Conservation (phyloP, 768 basidiomycete species). For the Sistotremastrum suecicum region DNA sequence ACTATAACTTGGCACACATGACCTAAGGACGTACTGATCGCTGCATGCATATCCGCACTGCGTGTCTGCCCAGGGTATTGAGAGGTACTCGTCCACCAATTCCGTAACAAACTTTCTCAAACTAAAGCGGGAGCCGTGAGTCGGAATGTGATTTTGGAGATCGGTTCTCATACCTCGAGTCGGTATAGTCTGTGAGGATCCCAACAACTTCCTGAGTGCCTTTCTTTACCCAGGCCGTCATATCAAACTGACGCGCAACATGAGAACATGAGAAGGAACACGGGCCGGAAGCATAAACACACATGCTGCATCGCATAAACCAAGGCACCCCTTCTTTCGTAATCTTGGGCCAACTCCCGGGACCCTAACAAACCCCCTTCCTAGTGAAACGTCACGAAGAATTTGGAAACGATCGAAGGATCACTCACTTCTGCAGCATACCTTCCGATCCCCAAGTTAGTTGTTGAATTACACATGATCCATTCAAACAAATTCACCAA, state of each 20-base stretch:
- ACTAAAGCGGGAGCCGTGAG: constrained; percentile 22
- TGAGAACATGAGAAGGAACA: no score
- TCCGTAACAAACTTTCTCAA: constrained; percentile 71
- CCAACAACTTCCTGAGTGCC: constrained; percentile 66
- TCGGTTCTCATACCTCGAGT: constrained; percentile 28
- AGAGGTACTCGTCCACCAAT: constrained; percentile 64
- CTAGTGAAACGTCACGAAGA: constrained; percentile 15
- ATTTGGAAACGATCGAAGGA: no score
- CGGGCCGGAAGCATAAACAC: neutral
- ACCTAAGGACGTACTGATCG: constrained; percentile 52
- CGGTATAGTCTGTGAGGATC: constrained; percentile 74
- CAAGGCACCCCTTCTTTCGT: constrained; percentile 29
- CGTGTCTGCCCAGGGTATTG: constrained; percentile 79
- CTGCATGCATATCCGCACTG: constrained; percentile 91
- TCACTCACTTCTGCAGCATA: no score
- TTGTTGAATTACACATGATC: no score
- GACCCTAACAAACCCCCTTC: constrained; percentile 80
- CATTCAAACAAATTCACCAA: constrained; percentile 30
- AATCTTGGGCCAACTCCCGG: constrained; percentile 37
- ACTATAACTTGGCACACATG: constrained; percentile 14
- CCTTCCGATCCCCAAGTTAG: no score
- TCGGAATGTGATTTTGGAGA: neutral
- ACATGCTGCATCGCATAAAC: constrained; percentile 36
- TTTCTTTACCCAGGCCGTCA: constrained; percentile 89
- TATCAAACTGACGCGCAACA: constrained; percentile 46